phyloP scores from a whole-genome alignment of 495 filamentous ascomycete genomes.

The Penicillium argentinense region DNA sequence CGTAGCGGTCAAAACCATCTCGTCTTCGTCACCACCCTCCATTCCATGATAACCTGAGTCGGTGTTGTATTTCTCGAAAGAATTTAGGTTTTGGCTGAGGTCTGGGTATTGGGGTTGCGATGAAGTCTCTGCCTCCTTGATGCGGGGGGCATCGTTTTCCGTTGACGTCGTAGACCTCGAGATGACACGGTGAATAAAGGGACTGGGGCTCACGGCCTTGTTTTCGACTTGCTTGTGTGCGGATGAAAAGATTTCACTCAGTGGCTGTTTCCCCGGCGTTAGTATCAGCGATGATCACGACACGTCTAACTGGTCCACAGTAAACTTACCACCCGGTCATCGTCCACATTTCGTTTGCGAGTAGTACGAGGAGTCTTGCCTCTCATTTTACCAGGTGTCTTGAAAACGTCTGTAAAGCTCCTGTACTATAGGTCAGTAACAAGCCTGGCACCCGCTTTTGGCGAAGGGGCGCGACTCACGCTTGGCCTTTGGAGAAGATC shows the following conservation, averaged over 20 bases:
- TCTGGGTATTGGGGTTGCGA: conserved; percentile 36
- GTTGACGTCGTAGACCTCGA: conserved; percentile 27
- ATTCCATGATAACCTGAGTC: conserved; percentile 87
- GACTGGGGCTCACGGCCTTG: conserved; percentile 29
- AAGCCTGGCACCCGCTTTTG: conserved; percentile 1
- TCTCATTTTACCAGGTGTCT: conserved; percentile 90
- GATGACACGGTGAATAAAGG: conserved; percentile 36
- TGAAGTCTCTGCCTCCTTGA: conserved; percentile 19
- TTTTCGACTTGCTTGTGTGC: conserved; percentile 46
- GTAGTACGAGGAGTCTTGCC: conserved; percentile 89
- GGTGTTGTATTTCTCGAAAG: conserved; percentile 42
- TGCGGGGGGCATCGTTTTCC: conserved; percentile 19
- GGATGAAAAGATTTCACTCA: conserved; percentile 77
- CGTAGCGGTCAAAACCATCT: conserved; percentile 34
- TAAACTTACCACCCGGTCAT: conserved; percentile 61
- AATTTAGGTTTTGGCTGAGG: conserved; percentile 39
- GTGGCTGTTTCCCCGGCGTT: conserved; percentile 56
- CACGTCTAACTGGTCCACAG: conserved; percentile 24
- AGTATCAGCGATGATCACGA: no score
- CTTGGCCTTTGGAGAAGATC: conserved; percentile 81
- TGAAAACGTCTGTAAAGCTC: conserved; percentile 89
- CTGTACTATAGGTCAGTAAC: conserved; percentile 49
- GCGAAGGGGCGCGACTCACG: conserved; percentile 54
- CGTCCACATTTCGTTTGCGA: conserved; percentile 64
- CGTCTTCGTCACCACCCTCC: conserved; percentile 51